Conservation (phyloP, 495 filamentous ascomycete genomes). For the Talaromyces trachyspermus region DNA sequence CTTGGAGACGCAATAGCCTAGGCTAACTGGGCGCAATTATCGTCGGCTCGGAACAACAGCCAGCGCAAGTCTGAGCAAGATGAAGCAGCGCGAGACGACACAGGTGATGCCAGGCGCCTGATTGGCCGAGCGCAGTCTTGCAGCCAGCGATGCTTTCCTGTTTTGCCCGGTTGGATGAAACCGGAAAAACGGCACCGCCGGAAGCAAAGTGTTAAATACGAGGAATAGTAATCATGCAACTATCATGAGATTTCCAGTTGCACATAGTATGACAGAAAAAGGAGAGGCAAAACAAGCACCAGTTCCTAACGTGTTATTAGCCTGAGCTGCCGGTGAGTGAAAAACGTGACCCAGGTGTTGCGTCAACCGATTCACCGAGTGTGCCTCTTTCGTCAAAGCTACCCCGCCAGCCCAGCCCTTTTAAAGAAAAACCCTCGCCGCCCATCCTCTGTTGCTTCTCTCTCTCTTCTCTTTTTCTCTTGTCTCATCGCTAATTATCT, state of each 20-base stretch:
- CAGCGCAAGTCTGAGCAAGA: background rate
- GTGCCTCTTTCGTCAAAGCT: slow-evolving; percentile 23
- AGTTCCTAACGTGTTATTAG: background rate
- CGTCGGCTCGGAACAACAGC: background rate
- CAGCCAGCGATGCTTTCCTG: slow-evolving; percentile 23
- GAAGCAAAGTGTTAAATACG: too few species aligned
- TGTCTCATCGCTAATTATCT: slow-evolving; percentile 17
- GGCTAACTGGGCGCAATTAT: slow-evolving; percentile 1
- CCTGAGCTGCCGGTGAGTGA: slow-evolving; percentile 24
- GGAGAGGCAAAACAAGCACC: background rate
- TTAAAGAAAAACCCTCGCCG: slow-evolving; percentile 22
- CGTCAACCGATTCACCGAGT: slow-evolving; percentile 29
- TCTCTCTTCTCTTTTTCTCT: slow-evolving; percentile 12
- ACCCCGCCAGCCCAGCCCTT: slow-evolving; percentile 20
- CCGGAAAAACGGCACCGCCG: slow-evolving; percentile 25
- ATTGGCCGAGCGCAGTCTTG: background rate
- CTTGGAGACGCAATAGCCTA: slow-evolving; percentile 6
- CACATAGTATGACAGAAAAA: background rate
- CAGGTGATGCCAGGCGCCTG: background rate
- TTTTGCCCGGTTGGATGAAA: slow-evolving; percentile 48
- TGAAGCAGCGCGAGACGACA: background rate
- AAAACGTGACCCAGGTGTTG: slow-evolving; percentile 33
- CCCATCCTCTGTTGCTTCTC: slow-evolving; percentile 9
- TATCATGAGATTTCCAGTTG: too few species aligned
- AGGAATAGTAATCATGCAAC: too few species aligned